A percentile compares a stretch with the other conserved stretches of the same genome.
Conservation (phyloP, 2,329 filamentous ascomycete species). For the Teratosphaeria pseudoeucalypti region DNA sequence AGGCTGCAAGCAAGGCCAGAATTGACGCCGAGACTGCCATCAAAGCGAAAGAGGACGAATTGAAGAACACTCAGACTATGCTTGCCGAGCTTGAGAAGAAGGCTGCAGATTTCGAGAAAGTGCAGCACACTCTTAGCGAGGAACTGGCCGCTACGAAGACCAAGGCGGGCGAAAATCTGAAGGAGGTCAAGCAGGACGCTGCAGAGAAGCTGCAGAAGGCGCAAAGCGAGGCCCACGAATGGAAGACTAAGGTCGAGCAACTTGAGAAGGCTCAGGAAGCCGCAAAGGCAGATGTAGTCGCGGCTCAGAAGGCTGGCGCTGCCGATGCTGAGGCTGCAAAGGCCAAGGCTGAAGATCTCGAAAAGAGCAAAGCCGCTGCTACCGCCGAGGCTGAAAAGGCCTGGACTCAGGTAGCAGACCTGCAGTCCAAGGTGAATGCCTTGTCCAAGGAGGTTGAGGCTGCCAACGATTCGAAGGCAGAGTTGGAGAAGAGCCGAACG, state of each 20-base stretch:
- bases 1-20: not conserved
- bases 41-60: not conserved
- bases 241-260: not conserved
- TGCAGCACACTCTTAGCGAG: not conserved
- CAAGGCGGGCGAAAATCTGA: not conserved
- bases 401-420: not conserved
- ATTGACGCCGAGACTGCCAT: not conserved
- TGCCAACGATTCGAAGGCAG: not conserved
- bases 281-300: not conserved
- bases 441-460: not conserved
- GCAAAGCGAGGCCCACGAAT: not conserved
- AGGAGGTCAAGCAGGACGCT: not conserved
- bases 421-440: not conserved
- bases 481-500: not conserved
- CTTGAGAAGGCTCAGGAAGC: not conserved
- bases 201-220: not conserved
- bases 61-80: not conserved
- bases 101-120: not conserved
- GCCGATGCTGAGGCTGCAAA: not conserved
- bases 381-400: not conserved
- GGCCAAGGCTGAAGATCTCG: not conserved
- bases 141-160: not conserved
- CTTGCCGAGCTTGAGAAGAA: not conserved
- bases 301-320: not conserved
- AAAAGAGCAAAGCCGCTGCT: not conserved